These are phyloP conservation scores for Lodderomyces jiufengensis DNA, from an alignment of 1,139 yeast genomes.

Conservation along the genomic window DNA sequence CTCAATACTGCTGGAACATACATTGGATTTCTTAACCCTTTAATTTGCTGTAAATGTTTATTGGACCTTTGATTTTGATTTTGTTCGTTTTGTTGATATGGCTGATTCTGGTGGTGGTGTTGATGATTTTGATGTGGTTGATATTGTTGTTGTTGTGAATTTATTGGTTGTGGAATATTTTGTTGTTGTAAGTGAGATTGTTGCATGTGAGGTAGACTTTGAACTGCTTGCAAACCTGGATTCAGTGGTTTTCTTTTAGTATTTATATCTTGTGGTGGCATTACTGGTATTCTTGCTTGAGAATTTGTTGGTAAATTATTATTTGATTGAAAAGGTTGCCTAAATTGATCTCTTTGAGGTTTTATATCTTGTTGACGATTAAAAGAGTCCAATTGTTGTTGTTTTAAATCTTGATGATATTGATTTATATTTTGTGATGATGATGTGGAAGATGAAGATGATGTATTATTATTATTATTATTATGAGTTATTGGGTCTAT, in stretches of 20 bases:
- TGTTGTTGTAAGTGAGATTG: conserved; percentile 7
- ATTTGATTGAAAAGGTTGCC: no score
- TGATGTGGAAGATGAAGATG: background rate
- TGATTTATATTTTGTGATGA: conserved; percentile 8
- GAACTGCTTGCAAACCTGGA: conserved; percentile 4
- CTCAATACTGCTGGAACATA: conserved; percentile 89
- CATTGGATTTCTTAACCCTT: conserved; percentile 76
- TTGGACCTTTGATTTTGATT: conserved; percentile 10
- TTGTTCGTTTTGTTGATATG: conserved; percentile 11
- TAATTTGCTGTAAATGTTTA: conserved; percentile 50
- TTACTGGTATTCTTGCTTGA: conserved; percentile 17
- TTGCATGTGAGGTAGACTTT: conserved; percentile 1
- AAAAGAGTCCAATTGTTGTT: conserved; percentile 10
- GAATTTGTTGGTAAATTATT: background rate
- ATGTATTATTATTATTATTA: background rate
- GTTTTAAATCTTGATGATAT: conserved; percentile 12
- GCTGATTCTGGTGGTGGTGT: conserved; percentile 8
- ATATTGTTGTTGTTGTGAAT: conserved; percentile 12
- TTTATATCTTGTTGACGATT: conserved; percentile 4
- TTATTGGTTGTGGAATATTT: conserved; percentile 11
- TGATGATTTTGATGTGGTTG: conserved; percentile 9
- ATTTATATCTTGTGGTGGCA: conserved; percentile 25
- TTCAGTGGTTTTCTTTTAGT: conserved; percentile 14
- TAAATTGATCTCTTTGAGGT: no score
- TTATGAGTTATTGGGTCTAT: background rate